Conservation (phyloP, 2,329 filamentous ascomycete genomes). For the Leptodontidium sp. region DNA sequence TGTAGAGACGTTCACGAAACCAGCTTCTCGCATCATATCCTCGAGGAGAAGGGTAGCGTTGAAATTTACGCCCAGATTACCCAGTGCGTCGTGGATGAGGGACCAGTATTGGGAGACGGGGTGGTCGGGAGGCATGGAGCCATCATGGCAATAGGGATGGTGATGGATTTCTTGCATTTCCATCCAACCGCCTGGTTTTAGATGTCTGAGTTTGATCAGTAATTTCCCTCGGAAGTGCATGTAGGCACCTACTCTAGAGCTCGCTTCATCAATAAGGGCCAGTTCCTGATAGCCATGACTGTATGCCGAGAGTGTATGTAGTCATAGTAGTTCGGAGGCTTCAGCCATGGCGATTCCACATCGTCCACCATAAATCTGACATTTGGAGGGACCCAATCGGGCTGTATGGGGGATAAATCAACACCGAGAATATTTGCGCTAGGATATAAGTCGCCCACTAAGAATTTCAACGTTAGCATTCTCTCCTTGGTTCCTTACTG, state of each 20-base stretch:
- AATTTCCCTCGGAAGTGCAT: constrained; percentile 11
- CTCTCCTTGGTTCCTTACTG: not conserved
- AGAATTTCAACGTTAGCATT: constrained; percentile 29
- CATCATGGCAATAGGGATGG: constrained; percentile 54
- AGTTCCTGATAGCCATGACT: constrained; percentile 63
- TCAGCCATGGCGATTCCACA: constrained; percentile 61
- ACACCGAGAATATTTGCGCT: constrained; percentile 59
- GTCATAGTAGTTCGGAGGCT: constrained; percentile 63
- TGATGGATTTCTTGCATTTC: constrained; percentile 64
- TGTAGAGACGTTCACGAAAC: constrained; percentile 57
- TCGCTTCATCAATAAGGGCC: constrained; percentile 57
- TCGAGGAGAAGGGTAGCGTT: constrained; percentile 54
- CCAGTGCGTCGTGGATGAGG: constrained; percentile 55
- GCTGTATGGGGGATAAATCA: constrained; percentile 67
- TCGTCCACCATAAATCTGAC: constrained; percentile 73
- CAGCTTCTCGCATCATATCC: constrained; percentile 57
- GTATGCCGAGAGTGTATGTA: constrained; percentile 68
- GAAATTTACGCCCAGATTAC: constrained; percentile 56
- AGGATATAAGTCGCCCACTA: constrained; percentile 60
- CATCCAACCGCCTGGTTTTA: constrained; percentile 63
- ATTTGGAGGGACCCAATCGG: constrained; percentile 65
- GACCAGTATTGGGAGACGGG: constrained; percentile 57
- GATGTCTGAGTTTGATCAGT: constrained; percentile 49
- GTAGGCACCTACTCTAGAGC: constrained; percentile 53
- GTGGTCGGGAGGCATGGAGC: constrained; percentile 51